Base-by-base conservation (phyloP, 2,329 filamentous ascomycete genomes). In the Hortaea sp. region DNA sequence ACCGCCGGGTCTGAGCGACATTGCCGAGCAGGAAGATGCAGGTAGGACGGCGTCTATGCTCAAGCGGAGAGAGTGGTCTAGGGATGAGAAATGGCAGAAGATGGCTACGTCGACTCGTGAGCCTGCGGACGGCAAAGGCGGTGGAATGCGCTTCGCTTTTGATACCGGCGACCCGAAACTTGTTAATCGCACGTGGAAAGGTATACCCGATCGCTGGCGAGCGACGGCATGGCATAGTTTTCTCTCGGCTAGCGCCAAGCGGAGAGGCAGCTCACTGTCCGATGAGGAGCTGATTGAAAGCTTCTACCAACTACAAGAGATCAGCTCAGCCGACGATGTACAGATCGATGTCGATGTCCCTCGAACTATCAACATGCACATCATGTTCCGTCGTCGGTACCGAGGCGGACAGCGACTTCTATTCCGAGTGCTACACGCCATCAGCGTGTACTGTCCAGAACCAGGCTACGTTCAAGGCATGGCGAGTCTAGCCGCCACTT, bases 281-380 rank as follows among this genome's bases (percentile, higher is more conserved):
- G 86, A 92, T 46, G 78, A 82, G 37, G 76, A 85, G 46, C 76
- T 97, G 41, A 79, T 88, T 35, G 72, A 76, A 27, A 60, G 77
- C 29, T 95, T 88, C 61, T 77, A 85, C 62, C 76, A 79, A 39
- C 76, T 94, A 29, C 83, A 94, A 59, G 72, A 80, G 11, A 70
- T 81, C 49, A 79, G 79, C 45, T 95, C 85, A 2, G 82, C 88
- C 0, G 92, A 98, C 61, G 92, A 98, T 64, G 82, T 90, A 20
- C 92, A 98, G 68, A 98, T 98, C 57, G 92, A 98, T 64, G 79
- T 97, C 39, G 92, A 98, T 64, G 92, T 98, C 12, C 92, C 92
- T 1, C 78, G 92, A 45, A 97, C 92, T 4, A 94, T 98, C 64
- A 94, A 81, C 64, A 81, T 85, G 52, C 92, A 98, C 67, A 90